Evolutionary conservation across 2,329 filamentous ascomycete genomes (phyloP).

Genomic region (Alternaria incomplexa): DNA sequence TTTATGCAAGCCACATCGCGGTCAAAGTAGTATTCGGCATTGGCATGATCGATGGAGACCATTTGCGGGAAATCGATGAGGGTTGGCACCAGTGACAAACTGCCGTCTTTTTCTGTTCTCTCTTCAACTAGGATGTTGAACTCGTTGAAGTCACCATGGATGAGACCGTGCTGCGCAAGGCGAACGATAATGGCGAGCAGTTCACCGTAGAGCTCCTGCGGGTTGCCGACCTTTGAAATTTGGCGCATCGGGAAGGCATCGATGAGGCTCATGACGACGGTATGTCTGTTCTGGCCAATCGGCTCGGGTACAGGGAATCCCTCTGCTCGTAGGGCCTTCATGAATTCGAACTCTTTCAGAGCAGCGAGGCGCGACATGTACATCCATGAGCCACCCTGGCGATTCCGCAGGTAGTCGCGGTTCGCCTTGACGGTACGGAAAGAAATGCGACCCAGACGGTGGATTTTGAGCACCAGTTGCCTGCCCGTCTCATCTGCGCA

Average conservation of each 20-base stretch:
- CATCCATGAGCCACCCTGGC: conserved; percentile 89
- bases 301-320: conserved; percentile 91
- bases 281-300: conserved; percentile 88
- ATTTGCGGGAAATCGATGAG: conserved; percentile 99
- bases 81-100: conserved; percentile 72
- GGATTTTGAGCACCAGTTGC: conserved; percentile 91
- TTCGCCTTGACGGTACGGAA: conserved; percentile 97
- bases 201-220: conserved; percentile 86
- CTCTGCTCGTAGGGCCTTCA: conserved; percentile 82
- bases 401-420: conserved; percentile 89
- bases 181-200: conserved; percentile 85
- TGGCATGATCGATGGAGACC: conserved; percentile 91
- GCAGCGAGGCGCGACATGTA: conserved; percentile 93
- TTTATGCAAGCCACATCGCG: conserved; percentile 96
- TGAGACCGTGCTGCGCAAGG: conserved; percentile 84
- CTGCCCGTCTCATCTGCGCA: conserved; percentile 79
- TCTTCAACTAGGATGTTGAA: conserved; percentile 98
- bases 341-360: conserved; percentile 93
- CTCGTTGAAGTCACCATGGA: conserved; percentile 98
- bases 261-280: conserved; percentile 92
- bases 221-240: conserved; percentile 81
- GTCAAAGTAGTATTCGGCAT: conserved; percentile 97
- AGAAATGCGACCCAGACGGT: conserved; percentile 91
- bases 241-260: conserved; percentile 92
- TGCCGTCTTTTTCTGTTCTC: conserved; percentile 47